A percentile compares a stretch with the other conserved stretches of the same genome.
phyloP scores from a whole-genome alignment of 306 rosid species.

The Sindora glabra region DNA sequence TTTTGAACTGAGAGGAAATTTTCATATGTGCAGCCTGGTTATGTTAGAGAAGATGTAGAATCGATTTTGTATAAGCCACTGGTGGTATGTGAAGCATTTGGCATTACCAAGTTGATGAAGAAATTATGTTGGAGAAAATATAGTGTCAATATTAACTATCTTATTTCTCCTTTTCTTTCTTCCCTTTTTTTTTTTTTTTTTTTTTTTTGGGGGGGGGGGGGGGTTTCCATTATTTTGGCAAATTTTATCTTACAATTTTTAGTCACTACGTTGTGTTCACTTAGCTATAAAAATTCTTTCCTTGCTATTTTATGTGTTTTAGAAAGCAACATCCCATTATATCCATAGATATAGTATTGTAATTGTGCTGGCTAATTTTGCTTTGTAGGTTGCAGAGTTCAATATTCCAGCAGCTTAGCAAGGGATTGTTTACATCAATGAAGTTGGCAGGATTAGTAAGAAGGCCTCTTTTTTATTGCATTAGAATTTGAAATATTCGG shows the following conservation, averaged over 20 bases:
- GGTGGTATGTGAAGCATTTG: slow-evolving; percentile 80
- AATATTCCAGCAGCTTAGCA: slow-evolving; percentile 98
- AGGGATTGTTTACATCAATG: slow-evolving; percentile 93
- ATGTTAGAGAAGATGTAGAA: slow-evolving; percentile 98
- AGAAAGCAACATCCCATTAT: background rate
- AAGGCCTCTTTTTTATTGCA: slow-evolving; percentile 47
- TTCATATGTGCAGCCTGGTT: slow-evolving; percentile 80
- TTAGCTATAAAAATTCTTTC: no score
- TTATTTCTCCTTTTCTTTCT: no score
- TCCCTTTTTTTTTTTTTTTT: no score
- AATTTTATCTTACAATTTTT: background rate
- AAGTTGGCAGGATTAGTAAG: slow-evolving; percentile 99
- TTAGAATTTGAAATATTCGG: no score
- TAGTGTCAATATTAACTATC: slow-evolving; percentile 3
- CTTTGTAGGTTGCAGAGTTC: slow-evolving; percentile 81
- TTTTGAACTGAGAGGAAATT: slow-evolving; percentile 16
- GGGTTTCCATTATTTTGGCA: background rate
- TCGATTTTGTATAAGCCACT: slow-evolving; percentile 83
- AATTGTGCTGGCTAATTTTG: slow-evolving; percentile 17
- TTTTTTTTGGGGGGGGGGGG: no score
- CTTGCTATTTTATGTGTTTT: no score
- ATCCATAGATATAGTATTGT: slow-evolving; percentile 12
- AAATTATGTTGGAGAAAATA: no score
- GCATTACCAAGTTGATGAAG: no score
- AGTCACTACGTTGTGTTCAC: background rate